Evolutionary conservation across 2,329 filamentous ascomycete species (phyloP).

Genomic region (Bimuria novae-zelandiae): DNA sequence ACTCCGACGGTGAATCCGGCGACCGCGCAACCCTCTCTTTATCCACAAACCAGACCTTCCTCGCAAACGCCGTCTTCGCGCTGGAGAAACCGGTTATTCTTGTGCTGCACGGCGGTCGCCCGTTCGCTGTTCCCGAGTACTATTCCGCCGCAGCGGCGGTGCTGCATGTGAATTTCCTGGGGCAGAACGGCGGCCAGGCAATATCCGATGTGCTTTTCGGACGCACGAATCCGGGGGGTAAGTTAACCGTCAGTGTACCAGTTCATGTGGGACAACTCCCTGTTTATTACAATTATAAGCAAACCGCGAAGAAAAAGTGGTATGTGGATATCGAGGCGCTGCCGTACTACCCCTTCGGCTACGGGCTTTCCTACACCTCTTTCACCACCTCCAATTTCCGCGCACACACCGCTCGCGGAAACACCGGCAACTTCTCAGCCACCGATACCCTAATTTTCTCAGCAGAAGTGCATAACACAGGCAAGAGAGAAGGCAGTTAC

Average conservation of each 20-base stretch:
- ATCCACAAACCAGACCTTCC: constrained; percentile 43
- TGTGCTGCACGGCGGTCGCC: constrained; percentile 50
- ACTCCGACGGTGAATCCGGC: constrained; percentile 52
- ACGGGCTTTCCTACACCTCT: constrained; percentile 68
- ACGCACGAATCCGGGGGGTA: constrained; percentile 70
- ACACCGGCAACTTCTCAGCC: constrained; percentile 28
- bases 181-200: constrained; percentile 77
- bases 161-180: constrained; percentile 51
- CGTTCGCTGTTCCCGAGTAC: constrained; percentile 47
- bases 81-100: constrained; percentile 50
- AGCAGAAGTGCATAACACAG: constrained; percentile 42
- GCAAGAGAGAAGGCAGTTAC: constrained; percentile 42
- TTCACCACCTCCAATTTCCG: constrained; percentile 50
- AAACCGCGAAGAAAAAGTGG: constrained; percentile 64
- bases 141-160: constrained; percentile 49
- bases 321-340: constrained; percentile 56
- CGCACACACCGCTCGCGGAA: constrained; percentile 27
- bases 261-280: constrained; percentile 62
- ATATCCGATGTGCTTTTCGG: constrained; percentile 76
- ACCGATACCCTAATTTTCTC: constrained; percentile 44
- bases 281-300: constrained; percentile 65
- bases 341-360: constrained; percentile 64
- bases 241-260: constrained; percentile 72
- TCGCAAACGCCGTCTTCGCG: constrained; percentile 46
- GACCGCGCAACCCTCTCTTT: constrained; percentile 49